These are phyloP conservation scores for Exophiala xenobiotica DNA, from an alignment of 2,329 filamentous ascomycete species.

Conservation along the genomic window DNA sequence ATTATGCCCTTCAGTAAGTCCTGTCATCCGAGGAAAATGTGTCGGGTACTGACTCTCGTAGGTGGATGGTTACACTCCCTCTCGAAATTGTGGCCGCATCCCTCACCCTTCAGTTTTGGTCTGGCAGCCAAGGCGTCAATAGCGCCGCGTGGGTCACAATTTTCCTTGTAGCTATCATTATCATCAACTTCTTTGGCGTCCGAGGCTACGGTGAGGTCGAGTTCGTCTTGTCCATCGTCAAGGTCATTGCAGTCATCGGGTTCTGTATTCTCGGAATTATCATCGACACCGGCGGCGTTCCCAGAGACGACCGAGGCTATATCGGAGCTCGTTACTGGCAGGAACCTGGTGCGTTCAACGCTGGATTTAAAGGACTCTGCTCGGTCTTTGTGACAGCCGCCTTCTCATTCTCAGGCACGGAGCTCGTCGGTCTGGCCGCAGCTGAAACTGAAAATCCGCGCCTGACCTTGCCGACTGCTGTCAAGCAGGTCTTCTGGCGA, in stretches of 20 bases:
- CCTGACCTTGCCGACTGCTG: constrained; percentile 76
- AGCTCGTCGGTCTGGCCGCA: constrained; percentile 60
- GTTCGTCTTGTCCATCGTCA: constrained; percentile 82
- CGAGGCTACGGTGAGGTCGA: constrained; percentile 88
- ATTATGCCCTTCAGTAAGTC: constrained; percentile 52
- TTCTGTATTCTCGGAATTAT: constrained; percentile 64
- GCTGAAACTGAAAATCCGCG: constrained; percentile 59
- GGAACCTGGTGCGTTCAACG: constrained; percentile 72
- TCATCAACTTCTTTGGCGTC: constrained; percentile 85
- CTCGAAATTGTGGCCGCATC: constrained; percentile 85
- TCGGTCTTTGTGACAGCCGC: constrained; percentile 63
- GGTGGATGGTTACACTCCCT: constrained; percentile 82
- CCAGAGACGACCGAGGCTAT: constrained; percentile 62
- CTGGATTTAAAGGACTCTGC: constrained; percentile 65
- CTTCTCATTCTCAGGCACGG: constrained; percentile 63
- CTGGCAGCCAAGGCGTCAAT: constrained; percentile 53
- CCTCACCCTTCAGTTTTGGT: constrained; percentile 80
- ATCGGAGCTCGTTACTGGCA: constrained; percentile 78
- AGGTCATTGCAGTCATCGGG: constrained; percentile 79
- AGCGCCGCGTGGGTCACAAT: constrained; percentile 78
- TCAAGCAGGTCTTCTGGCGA: constrained; percentile 92
- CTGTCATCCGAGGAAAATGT: not conserved
- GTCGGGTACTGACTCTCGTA: constrained; percentile 61
- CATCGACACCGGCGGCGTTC: constrained; percentile 77
- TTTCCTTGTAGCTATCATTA: constrained; percentile 72